phyloP scores from a whole-genome alignment of 2,329 filamentous ascomycete genomes.

The Diaporthe longicolla region DNA sequence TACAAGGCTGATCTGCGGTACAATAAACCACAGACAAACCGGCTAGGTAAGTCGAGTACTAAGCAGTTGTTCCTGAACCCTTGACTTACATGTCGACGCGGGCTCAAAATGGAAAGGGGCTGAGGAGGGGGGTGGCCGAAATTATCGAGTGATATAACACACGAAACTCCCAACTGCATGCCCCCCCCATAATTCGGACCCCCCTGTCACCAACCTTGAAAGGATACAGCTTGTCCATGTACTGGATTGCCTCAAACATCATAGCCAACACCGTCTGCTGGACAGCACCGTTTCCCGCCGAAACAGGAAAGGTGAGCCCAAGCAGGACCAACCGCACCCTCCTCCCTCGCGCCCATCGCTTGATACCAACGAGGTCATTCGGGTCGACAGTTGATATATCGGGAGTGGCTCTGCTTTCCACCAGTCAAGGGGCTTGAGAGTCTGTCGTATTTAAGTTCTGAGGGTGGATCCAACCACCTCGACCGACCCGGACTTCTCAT shows the following conservation, averaged over 20 bases:
- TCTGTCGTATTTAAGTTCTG: slow-evolving; percentile 18
- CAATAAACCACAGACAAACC: slow-evolving; percentile 3
- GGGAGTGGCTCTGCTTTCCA: slow-evolving; percentile 24
- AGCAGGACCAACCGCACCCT: slow-evolving; percentile 25
- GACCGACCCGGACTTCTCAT: slow-evolving; percentile 18
- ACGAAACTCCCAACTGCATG: slow-evolving; percentile 34
- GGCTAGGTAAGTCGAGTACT: not conserved
- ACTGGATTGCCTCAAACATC: slow-evolving; percentile 10
- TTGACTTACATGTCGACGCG: not conserved
- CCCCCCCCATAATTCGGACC: slow-evolving; percentile 16
- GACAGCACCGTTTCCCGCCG: slow-evolving; percentile 16
- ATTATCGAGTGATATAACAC: slow-evolving; percentile 22
- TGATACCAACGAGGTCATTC: slow-evolving; percentile 6
- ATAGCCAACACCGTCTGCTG: slow-evolving; percentile 8
- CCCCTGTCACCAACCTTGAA: slow-evolving; percentile 31
- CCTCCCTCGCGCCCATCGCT: not conserved
- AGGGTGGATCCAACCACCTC: not conserved
- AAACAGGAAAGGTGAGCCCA: slow-evolving; percentile 31
- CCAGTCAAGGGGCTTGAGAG: not conserved
- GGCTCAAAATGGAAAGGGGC: slow-evolving; percentile 15
- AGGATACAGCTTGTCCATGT: slow-evolving; percentile 31
- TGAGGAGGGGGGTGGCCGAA: slow-evolving; percentile 9
- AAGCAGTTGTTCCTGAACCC: not conserved
- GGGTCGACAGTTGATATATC: slow-evolving; percentile 21
- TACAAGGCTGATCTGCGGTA: not conserved